Evolutionary conservation across 106 monocot species (phyloP).

Genomic region (Acorus calamus): DNA sequence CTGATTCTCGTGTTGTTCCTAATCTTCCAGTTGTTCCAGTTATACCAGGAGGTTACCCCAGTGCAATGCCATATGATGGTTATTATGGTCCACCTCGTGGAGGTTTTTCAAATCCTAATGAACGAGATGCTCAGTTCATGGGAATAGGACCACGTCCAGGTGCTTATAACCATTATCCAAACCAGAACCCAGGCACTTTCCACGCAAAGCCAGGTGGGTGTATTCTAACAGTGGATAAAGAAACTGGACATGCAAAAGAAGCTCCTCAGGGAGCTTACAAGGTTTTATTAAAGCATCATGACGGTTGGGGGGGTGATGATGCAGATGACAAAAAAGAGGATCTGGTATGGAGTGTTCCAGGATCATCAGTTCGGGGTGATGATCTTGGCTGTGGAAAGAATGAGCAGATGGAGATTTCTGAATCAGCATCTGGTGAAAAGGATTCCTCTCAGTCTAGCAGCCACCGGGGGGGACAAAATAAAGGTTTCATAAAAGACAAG

Average conservation of each 20-base stretch:
- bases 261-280: constrained; percentile 29
- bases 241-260: constrained; percentile 18
- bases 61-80: constrained; percentile 43
- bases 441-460: too few relatives aligned
- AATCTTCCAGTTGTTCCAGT: constrained; percentile 31
- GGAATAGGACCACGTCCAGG: constrained; percentile 11
- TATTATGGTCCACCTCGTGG: constrained; percentile 41
- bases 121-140: constrained; percentile 17
- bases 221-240: constrained; percentile 14
- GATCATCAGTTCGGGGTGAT: too few relatives aligned
- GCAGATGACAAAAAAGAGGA: constrained; percentile 18
- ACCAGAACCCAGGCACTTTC: constrained; percentile 25
- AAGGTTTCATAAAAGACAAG: background rate
- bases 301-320: constrained; percentile 14
- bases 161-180: constrained; percentile 11
- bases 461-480: too few relatives aligned
- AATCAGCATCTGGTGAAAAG: too few relatives aligned
- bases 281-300: constrained; percentile 60
- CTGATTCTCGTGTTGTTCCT: constrained; percentile 42
- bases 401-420: too few relatives aligned
- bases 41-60: constrained; percentile 50
- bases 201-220: constrained; percentile 14
- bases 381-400: too few relatives aligned
- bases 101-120: constrained; percentile 16
- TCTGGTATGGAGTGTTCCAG: background rate